Conservation (phyloP, 2,329 filamentous ascomycete species). For the Penicillium oxalicum region DNA sequence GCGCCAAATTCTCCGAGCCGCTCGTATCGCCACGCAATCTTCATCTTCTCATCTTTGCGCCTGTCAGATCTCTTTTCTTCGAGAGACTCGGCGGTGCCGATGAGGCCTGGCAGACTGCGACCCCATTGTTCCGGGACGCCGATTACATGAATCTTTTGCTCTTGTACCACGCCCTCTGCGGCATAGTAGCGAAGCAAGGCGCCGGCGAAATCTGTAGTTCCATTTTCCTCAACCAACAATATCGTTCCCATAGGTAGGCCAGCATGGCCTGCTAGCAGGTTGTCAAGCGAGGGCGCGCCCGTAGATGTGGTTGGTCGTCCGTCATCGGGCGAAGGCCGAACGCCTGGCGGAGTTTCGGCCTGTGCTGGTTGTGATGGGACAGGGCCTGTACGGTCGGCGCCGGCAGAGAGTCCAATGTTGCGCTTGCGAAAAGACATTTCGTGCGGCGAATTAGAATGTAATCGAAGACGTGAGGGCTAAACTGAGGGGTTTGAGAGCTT, state of each 20-base stretch:
- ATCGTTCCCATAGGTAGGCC: constrained; percentile 77
- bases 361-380: constrained; percentile 23
- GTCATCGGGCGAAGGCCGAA: constrained; percentile 81
- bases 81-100: constrained; percentile 44
- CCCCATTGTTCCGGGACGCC: constrained; percentile 76
- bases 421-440: constrained; percentile 64
- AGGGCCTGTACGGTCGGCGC: constrained; percentile 29
- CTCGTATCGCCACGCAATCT: constrained; percentile 98
- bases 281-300: constrained; percentile 78
- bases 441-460: background rate
- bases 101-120: constrained; percentile 72
- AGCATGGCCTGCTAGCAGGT: constrained; percentile 75
- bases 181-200: constrained; percentile 82
- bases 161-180: constrained; percentile 86
- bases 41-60: constrained; percentile 71
- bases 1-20: constrained; percentile 65
- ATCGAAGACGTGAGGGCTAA: background rate
- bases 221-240: constrained; percentile 76
- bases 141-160: constrained; percentile 79
- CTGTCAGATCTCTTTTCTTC: constrained; percentile 37
- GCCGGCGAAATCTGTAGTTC: constrained; percentile 89
- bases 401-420: constrained; percentile 52
- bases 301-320: constrained; percentile 86
- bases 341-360: constrained; percentile 43
- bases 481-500: constrained; percentile 3